phyloP scores from a whole-genome alignment of 371 early-diverging fungal species.

The Mortierella sp. region DNA sequence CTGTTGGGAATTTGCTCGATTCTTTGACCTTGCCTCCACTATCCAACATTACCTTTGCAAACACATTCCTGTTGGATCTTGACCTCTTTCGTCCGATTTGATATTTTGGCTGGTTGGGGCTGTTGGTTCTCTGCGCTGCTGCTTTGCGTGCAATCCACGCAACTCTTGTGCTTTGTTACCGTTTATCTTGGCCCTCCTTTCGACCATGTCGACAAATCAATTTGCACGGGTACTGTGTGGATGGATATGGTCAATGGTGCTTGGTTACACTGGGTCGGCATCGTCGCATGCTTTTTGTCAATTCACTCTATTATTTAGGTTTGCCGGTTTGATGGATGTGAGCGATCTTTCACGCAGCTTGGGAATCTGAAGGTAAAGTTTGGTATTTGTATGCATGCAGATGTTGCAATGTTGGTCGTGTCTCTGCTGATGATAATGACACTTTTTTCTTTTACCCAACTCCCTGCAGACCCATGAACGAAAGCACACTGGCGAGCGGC shows the following conservation, averaged over 20 bases:
- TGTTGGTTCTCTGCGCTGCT: constrained; percentile 54
- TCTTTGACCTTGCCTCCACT: constrained; percentile 24
- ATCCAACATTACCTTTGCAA: constrained; percentile 36
- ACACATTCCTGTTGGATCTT: constrained; percentile 15
- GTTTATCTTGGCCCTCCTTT: constrained; percentile 39
- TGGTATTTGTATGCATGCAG: not conserved
- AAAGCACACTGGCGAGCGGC: constrained; percentile 78
- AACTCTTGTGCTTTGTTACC: constrained; percentile 52
- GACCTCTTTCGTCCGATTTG: constrained; percentile 13
- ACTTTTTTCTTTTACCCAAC: constrained; percentile 23
- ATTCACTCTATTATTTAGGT: constrained; percentile 27
- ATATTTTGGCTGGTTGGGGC: constrained; percentile 40
- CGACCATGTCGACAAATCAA: constrained; percentile 29
- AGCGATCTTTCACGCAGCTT: constrained; percentile 67
- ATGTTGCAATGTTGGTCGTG: not conserved
- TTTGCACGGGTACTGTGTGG: constrained; percentile 35
- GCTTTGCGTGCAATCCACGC: constrained; percentile 34
- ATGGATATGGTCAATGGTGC: constrained; percentile 25
- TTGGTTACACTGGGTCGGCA: constrained; percentile 30
- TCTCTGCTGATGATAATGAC: not conserved
- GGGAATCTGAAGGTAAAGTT: constrained; percentile 70
- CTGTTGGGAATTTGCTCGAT: constrained; percentile 15
- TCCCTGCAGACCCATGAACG: constrained; percentile 72
- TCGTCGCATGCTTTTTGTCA: constrained; percentile 5
- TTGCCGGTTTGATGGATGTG: constrained; percentile 59